Base-by-base conservation (phyloP, 805 yeast genomes). In the Diddensiella caesifluorescens region DNA sequence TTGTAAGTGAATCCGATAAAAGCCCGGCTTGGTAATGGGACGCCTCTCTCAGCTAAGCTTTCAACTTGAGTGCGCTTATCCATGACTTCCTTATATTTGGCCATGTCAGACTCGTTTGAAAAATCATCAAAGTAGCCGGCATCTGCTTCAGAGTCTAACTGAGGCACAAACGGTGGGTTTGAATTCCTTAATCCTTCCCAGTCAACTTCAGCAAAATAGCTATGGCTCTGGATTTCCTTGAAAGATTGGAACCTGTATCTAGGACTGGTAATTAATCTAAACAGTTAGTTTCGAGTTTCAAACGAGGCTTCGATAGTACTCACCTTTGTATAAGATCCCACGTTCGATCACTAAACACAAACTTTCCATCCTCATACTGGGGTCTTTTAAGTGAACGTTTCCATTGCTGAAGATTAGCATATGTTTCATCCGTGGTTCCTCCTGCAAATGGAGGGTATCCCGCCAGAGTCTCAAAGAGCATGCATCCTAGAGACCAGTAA, bases 81-180 rank as follows among this genome's bases (percentile, higher is more conserved):
- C 70, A 92, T 80, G 10, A 92, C 98, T 56, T 92, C 98, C 56
- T 92, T 90, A 67, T 92, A 92, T 62, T 92, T 89, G 48, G 90
- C 92, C 97, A 92, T 88, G 61, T 90, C 95, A 35, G 84, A 88
- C 61, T 90, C 97, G 62, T 88, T 92, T 45, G 86, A 86, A 62
- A 92, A 92, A 63, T 92, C 98, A 65, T 92, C 99, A 60, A 92
- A 92, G 65, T 92, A 92, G 1, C 99, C 99, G 0, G 97, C 97
- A 65, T 92, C 99, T 49, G 88, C 92, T 56, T 92, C 99, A 47
- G 88, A 85, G 59, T 92, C 97, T 50, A 92, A 71, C 55, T 94
- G 96, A 2, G 99, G 99, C 15, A 92, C 84, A 62, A 92, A 92
- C 26, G 99, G 99, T 3, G 99, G 97, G 18, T 80, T 73, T 47